Conservation (phyloP, 1,284 basidiomycete species). For the Hymenochaete sp. region DNA sequence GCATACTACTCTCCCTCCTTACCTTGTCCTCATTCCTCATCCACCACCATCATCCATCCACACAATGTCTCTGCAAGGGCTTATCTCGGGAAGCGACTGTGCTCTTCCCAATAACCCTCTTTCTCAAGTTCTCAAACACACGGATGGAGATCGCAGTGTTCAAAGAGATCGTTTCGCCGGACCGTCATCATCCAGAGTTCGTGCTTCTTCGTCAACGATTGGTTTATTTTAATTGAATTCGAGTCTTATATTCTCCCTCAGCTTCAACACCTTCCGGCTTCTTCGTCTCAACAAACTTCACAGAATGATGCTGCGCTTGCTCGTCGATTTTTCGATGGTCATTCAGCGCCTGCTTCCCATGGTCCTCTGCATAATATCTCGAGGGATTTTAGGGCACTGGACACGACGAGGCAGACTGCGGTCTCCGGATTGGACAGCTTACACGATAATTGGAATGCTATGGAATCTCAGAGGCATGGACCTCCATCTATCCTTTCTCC, state of each 20-base stretch:
- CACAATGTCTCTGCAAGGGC: slow-evolving; percentile 63
- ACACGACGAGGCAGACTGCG: too few species aligned
- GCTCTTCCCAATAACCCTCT: slow-evolving; percentile 81
- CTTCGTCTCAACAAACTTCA: slow-evolving; percentile 37
- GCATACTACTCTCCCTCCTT: too few species aligned
- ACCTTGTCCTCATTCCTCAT: too few species aligned
- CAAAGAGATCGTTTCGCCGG: slow-evolving; percentile 74
- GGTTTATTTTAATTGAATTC: slow-evolving; percentile 1
- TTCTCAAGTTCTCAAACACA: slow-evolving; percentile 85
- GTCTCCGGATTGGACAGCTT: too few species aligned
- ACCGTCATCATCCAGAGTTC: slow-evolving; percentile 60
- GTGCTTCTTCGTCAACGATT: slow-evolving; percentile 18
- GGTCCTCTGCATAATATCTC: too few species aligned
- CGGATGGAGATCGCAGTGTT: slow-evolving; percentile 82
- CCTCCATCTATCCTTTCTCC: too few species aligned
- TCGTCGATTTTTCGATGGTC: slow-evolving; percentile 63
- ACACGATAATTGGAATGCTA: too few species aligned
- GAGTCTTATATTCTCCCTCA: slow-evolving; percentile 26
- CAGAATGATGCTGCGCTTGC: slow-evolving; percentile 67
- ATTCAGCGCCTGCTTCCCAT: too few species aligned
- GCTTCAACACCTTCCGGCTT: slow-evolving; percentile 66
- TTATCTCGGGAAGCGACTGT: slow-evolving; percentile 90
- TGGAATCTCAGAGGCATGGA: too few species aligned
- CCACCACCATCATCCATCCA: not conserved
- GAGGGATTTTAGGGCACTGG: too few species aligned